Base-by-base conservation (phyloP, 2,329 filamentous ascomycete genomes). In the Aureobasidium vineae region DNA sequence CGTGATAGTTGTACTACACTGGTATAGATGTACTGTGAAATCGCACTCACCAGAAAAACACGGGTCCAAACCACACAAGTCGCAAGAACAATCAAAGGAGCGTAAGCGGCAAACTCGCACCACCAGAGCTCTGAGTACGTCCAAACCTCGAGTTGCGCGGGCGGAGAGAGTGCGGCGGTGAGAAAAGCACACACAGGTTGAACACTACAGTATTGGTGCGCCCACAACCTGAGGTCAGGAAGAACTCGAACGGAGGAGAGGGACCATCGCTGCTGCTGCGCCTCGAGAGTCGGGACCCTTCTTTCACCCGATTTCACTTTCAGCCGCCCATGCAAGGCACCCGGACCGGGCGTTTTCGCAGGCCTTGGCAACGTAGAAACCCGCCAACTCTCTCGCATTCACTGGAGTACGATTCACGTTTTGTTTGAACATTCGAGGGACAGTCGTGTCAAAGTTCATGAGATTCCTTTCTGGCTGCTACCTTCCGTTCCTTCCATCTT, bases 141-240 rank as follows among this genome's bases (percentile, higher is more conserved):
- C n/a, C 36, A 41, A 36, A 13, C 26, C 26, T n/a, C 26, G n/a
- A 59, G 40, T 33, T 19, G 21, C 26, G 40, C 26, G 21, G 10
- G 54, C 21, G 31, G 31, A 45, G 2, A 33, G 31, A 54, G 50
- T 45, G 40, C 54, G 40, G 26, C 38, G 21, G 40, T 10, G 16
- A 16, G 16, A n/a, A 54, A 19, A 45, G 40, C 6, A 31, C 26
- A 31, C 40, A 15, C 40, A 45, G 41, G 21, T 19, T 40, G 57
- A 61, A 15, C 57, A 61, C 57, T 38, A 61, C 57, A 61, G 41
- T 61, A 49, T 61, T 61, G 19, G 43, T 61, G 57, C 57, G 41
- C 41, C 57, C 43, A 28, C 41, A 26, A 49, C 40, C 31, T 61
- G 57, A 49, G 15, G 57, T 49, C 43, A 49, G 56, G 15, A 60